Percentiles rank a stretch among this genome's conserved stretches.
phyloP scores from a whole-genome alignment of 805 yeast species.

The Cyberlindnera euphorbiae region DNA sequence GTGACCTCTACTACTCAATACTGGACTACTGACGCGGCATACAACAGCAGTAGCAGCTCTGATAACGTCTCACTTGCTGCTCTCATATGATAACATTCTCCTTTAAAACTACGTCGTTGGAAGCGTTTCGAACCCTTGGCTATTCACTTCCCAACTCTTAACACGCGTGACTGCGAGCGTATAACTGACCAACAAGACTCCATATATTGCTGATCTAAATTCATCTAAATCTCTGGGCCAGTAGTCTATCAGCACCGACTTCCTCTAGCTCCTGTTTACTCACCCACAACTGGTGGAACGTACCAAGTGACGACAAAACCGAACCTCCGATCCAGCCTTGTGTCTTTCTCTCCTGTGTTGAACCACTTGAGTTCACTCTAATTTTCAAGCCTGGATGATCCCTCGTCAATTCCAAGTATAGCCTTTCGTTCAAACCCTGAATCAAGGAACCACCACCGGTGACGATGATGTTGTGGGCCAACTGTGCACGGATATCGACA shows the following conservation, averaged over 20 bases:
- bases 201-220: neutral
- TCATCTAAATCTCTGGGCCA: constrained; percentile 78
- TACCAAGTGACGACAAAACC: constrained; percentile 81
- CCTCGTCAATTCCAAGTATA: constrained; percentile 63
- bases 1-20: too few relatives aligned
- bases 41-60: too few relatives aligned
- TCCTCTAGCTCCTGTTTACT: constrained; percentile 83
- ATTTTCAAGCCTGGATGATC: constrained; percentile 82
- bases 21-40: too few relatives aligned
- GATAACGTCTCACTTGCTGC: too few relatives aligned
- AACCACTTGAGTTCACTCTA: constrained; percentile 78
- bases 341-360: constrained; percentile 67
- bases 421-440: constrained; percentile 76
- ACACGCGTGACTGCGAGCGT: too few relatives aligned
- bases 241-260: constrained; percentile 76
- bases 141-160: too few relatives aligned
- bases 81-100: too few relatives aligned
- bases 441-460: constrained; percentile 81
- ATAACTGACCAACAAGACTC: too few relatives aligned
- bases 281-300: constrained; percentile 95
- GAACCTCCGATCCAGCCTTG: constrained; percentile 93
- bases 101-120: too few relatives aligned
- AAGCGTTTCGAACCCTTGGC: too few relatives aligned
- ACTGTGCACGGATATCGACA: constrained; percentile 76
- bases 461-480: constrained; percentile 83